These are phyloP conservation scores for Detonula confervacea DNA, from an alignment of 352 stramenopile species.

Conservation along the genomic window DNA sequence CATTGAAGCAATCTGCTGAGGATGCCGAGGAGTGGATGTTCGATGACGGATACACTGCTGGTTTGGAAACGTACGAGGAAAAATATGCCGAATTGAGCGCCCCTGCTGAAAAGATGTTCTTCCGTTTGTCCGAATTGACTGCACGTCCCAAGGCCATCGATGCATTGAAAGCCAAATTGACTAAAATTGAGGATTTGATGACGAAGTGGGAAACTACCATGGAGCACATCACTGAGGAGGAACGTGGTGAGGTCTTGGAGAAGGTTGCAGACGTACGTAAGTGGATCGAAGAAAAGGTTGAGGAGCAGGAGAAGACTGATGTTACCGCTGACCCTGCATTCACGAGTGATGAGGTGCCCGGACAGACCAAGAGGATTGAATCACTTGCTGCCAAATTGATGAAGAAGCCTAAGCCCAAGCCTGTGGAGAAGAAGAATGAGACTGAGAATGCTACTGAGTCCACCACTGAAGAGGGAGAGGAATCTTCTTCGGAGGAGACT, in stretches of 20 bases:
- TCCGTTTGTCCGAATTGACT: conserved; percentile 89
- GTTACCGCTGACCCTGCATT: conserved; percentile 86
- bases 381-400: conserved; percentile 87
- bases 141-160: conserved; percentile 88
- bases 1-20: conserved; percentile 84
- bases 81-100: conserved; percentile 88
- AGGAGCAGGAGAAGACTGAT: conserved; percentile 83
- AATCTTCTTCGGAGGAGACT: conserved; percentile 18
- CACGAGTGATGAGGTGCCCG: conserved; percentile 88
- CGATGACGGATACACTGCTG: conserved; percentile 89
- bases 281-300: conserved; percentile 88
- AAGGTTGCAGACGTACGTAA: conserved; percentile 88
- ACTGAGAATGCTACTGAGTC: conserved; percentile 53
- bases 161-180: conserved; percentile 71
- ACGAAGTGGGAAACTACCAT: conserved; percentile 80
- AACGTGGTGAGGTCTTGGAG: conserved; percentile 88
- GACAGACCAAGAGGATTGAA: conserved; percentile 89
- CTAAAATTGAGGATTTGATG: conserved; percentile 75
- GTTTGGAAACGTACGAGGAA: conserved; percentile 88
- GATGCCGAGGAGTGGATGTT: conserved; percentile 93
- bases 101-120: conserved; percentile 89
- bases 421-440: conserved; percentile 60
- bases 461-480: too few relatives aligned
- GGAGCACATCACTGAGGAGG: conserved; percentile 89
- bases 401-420: conserved; percentile 86